Percentiles rank a stretch among this genome's conserved stretches.
Evolutionary conservation across 495 filamentous ascomycete species (phyloP).

Genomic region (Penicillium maclennaniae): DNA sequence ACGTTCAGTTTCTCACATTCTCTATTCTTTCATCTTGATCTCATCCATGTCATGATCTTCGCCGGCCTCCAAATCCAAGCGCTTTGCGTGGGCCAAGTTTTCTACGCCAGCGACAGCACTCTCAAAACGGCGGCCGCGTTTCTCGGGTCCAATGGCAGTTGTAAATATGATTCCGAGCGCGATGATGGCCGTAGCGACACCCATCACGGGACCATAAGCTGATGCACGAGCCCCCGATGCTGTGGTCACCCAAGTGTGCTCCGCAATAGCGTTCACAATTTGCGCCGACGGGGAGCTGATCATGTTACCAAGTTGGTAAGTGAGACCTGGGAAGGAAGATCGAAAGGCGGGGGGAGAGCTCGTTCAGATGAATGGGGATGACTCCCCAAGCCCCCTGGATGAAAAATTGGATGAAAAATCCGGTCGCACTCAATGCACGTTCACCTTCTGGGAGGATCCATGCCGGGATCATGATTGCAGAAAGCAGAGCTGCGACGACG

Average conservation of each 20-base stretch:
- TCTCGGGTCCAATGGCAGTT: slow-evolving; percentile 54
- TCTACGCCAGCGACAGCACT: slow-evolving; percentile 52
- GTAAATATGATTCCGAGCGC: slow-evolving; percentile 59
- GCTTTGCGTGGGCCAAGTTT: slow-evolving; percentile 23
- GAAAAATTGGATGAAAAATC: slow-evolving; percentile 77
- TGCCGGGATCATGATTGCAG: slow-evolving; percentile 58
- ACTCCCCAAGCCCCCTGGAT: slow-evolving; percentile 77
- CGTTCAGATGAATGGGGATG: slow-evolving; percentile 75
- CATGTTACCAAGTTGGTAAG: slow-evolving; percentile 76
- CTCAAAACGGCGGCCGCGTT: slow-evolving; percentile 64
- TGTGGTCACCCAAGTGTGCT: slow-evolving; percentile 46
- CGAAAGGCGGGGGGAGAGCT: slow-evolving; percentile 73
- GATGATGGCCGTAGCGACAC: slow-evolving; percentile 66
- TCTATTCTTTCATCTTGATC: slow-evolving; percentile 26
- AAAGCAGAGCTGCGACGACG: slow-evolving; percentile 54
- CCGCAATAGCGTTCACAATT: slow-evolving; percentile 65
- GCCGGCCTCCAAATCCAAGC: slow-evolving; percentile 18
- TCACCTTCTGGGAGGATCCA: slow-evolving; percentile 65
- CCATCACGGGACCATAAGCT: slow-evolving; percentile 68
- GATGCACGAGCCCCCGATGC: slow-evolving; percentile 48
- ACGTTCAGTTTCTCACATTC: slow-evolving; percentile 11
- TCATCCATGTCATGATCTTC: slow-evolving; percentile 14
- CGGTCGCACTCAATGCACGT: slow-evolving; percentile 55
- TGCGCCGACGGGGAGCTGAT: slow-evolving; percentile 68
- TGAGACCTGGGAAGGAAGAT: slow-evolving; percentile 47